Base-by-base conservation (phyloP, 2,329 filamentous ascomycete genomes). In the Camptophora hylomeconis region DNA sequence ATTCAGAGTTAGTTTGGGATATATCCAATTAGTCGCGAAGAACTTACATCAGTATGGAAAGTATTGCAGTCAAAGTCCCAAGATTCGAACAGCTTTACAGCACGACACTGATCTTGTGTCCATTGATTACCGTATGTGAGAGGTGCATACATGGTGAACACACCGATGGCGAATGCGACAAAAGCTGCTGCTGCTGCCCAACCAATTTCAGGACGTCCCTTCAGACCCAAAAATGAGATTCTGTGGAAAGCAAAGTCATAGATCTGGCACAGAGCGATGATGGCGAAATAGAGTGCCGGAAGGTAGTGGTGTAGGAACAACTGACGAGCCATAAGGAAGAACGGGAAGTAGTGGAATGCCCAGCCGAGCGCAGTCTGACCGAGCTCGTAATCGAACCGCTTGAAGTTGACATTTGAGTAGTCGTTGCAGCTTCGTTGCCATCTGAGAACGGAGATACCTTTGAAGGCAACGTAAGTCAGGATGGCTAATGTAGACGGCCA, bases 31-130 rank as follows among this genome's bases (percentile, higher is more conserved):
- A 10, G 14, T 10, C n/a, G 11, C 22, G 45, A 38, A 37, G 28
- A 28, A 77, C 81, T 80, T 75, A 94, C 86, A 51, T 74, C 75
- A 41, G 76, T 75, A 45, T 78, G 65, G 63, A 98, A 98, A 36
- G 72, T 86, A 56, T 92, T 93, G 69, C 89, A 98, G 56, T 98
- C 89, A 70, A 87, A 98, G 53, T 98, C 89, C 89, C 89, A 98
- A 2, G 74, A 77, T 34, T 69, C 63, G 50, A 95, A 76, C 8
- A 98, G 63, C 65, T 95, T 95, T 37, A 89, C 77, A 32, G 73
- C 74, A 44, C 73, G 75, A 67, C 89, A 98, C 48, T 89, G 78
- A 35, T 68, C 61, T 63, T 83, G 80, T 28, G 87, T 98, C 89
- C 89, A 98, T 28, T 75, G 65, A 52, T 92, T 94, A 37, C 89